These are phyloP conservation scores for Trypanosoma brucei DNA, from an alignment of 208 protist species.

Conservation along the genomic window DNA sequence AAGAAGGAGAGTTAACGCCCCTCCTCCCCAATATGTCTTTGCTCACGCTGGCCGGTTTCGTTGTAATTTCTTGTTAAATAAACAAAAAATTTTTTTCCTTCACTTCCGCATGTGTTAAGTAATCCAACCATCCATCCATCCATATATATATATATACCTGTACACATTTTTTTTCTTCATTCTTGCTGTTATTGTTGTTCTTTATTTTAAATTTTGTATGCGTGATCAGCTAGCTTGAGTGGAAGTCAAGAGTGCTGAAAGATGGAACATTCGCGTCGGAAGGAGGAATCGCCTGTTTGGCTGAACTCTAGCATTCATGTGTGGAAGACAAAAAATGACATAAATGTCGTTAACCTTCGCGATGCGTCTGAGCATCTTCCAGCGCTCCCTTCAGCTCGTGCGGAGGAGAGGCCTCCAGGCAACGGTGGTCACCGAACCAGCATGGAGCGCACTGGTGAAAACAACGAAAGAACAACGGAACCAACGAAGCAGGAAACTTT, in stretches of 20 bases:
- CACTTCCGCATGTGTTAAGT: no score
- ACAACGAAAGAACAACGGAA: slow-evolving; percentile 4
- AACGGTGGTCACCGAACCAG: slow-evolving; percentile 4
- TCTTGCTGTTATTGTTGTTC: not conserved
- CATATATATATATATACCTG: no score
- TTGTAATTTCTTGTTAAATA: no score
- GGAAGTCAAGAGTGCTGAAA: not conserved
- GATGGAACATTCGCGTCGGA: slow-evolving; percentile 25
- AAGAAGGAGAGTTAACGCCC: no score
- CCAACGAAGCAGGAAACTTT: slow-evolving; percentile 13
- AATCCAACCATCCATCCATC: no score
- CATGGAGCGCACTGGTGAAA: not conserved
- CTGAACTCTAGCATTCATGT: slow-evolving; percentile 47
- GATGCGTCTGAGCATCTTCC: slow-evolving; percentile 38
- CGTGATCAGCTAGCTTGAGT: slow-evolving; percentile 1
- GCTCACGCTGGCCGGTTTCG: no score
- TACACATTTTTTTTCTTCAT: no score
- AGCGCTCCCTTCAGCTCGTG: not conserved
- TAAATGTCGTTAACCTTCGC: slow-evolving; percentile 72
- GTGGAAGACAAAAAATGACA: slow-evolving; percentile 56
- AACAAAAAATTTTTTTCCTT: no score
- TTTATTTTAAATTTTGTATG: not conserved
- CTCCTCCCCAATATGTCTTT: no score
- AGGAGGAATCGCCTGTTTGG: slow-evolving; percentile 34
- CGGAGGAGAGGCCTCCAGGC: slow-evolving; percentile 2